Conservation (phyloP, 306 rosid genomes). For the Lotus japonicus region DNA sequence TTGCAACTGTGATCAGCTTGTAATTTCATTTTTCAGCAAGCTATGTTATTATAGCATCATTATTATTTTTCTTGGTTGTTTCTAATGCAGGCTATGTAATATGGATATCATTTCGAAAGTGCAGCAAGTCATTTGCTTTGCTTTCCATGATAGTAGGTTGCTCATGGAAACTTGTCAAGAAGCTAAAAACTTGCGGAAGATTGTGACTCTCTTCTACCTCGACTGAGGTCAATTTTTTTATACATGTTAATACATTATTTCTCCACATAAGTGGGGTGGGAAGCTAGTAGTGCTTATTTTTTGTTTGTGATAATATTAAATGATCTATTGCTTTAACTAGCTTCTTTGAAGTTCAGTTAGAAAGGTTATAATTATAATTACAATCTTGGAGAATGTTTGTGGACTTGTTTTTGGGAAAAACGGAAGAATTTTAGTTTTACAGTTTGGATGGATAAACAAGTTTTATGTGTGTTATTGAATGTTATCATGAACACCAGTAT, state of each 20-base stretch:
- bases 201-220: slow-evolving; percentile 93
- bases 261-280: slow-evolving; percentile 18
- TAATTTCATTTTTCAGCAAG: neutral
- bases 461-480: too few species aligned
- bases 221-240: slow-evolving; percentile 42
- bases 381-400: slow-evolving; percentile 9
- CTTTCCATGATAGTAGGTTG: slow-evolving; percentile 93
- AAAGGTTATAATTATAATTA: neutral
- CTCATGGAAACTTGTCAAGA: slow-evolving; percentile 99
- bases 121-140: slow-evolving; percentile 98
- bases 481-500: too few species aligned
- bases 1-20: neutral
- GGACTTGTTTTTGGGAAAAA: neutral
- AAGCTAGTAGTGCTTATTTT: slow-evolving; percentile 21
- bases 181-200: slow-evolving; percentile 88
- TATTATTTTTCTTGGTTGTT: slow-evolving; percentile 16
- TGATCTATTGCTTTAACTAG: neutral
- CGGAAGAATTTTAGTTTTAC: neutral
- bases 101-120: slow-evolving; percentile 96
- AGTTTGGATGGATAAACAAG: too few species aligned
- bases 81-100: slow-evolving; percentile 81
- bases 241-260: slow-evolving; percentile 39
- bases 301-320: slow-evolving; percentile 41
- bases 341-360: slow-evolving; percentile 1
- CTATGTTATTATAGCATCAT: neutral